Evolutionary conservation across 768 basidiomycete genomes (phyloP), one percentile per base, ranked within the genome.

Genomic region (Trametes maxima): DNA sequence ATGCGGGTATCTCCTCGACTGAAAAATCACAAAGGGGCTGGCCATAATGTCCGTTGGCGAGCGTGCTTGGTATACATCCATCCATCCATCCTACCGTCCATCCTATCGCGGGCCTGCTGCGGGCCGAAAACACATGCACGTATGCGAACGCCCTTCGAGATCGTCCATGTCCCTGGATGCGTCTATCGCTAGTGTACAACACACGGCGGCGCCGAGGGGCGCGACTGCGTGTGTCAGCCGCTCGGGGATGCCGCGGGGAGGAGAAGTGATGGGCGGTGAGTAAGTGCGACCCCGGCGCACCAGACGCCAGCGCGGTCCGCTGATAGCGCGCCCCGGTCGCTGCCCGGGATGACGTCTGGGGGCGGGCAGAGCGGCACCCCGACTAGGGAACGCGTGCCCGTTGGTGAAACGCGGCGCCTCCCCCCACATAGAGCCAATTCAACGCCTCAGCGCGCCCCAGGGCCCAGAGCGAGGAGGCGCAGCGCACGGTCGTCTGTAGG

Each of bases 401-500:
- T 19, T 36, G 16, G n/a, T 55, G 43, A 36, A 37, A 36, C 44
- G 43, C 54, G 25, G 54, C 54, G 54, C 28, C 28, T 33, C 28
- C 28, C 28, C 54, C 56, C 37, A 13, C 12, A 25, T 16, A 36
- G 46, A 16, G 33, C 24, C 16, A 17, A 39, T 21, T 10, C 19
- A 37, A 48, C 46, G 43, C 44, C 44, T 62, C 60, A 67, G 28
- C 60, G 67, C 58, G 61, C 61, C 49, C 64, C 64, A 4, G 62
- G 59, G 16, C 73, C 72, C 28, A 57, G 55, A 17, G 61, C 62
- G 46, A 86, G 74, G 54, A 81, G 70, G 40, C 87, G 78, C 67
- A 90, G 69, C 40, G 82, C 80, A 60, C 78, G 79, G 65, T 90
- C 89, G 70, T 90, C 89, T 28, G 78, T 66, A 24, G 84, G 85